These are phyloP conservation scores for Thielaviopsis musarum DNA, from an alignment of 2,329 filamentous ascomycete species.

Conservation along the genomic window DNA sequence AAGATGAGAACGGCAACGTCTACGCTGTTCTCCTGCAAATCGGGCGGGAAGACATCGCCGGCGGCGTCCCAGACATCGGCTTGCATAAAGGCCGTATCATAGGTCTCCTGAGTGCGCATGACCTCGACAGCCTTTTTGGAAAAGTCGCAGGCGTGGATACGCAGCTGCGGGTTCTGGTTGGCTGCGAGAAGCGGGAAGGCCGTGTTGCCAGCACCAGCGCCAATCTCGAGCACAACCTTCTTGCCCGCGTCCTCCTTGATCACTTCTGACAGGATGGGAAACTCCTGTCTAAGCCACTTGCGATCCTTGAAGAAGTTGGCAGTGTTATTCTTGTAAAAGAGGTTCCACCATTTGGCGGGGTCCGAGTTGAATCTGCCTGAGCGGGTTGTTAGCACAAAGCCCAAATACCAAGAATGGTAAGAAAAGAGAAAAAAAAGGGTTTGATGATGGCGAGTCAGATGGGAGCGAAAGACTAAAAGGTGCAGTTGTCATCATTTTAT, in stretches of 20 bases:
- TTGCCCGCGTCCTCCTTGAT: constrained; percentile 53
- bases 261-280: constrained; percentile 67
- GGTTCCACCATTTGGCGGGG: constrained; percentile 93
- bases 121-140: constrained; percentile 89
- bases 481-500: constrained; percentile 42
- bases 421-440: constrained; percentile 8
- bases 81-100: constrained; percentile 48
- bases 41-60: constrained; percentile 55
- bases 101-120: constrained; percentile 66
- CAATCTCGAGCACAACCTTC: constrained; percentile 68
- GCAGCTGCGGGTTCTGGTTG: constrained; percentile 69
- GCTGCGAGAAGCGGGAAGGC: constrained; percentile 77
- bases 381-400: constrained; percentile 10
- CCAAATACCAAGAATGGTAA: constrained; percentile 7
- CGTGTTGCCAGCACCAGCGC: constrained; percentile 89
- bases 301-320: constrained; percentile 97
- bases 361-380: constrained; percentile 69
- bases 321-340: constrained; percentile 96
- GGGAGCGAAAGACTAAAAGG: constrained; percentile 56
- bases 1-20: constrained; percentile 93
- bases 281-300: constrained; percentile 94
- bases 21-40: constrained; percentile 58
- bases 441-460: constrained; percentile 38
- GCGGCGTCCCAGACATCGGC: constrained; percentile 94
- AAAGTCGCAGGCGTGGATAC: constrained; percentile 89